Base-by-base conservation (phyloP, 2,329 filamentous ascomycete genomes). In the Epichloe hybrida region DNA sequence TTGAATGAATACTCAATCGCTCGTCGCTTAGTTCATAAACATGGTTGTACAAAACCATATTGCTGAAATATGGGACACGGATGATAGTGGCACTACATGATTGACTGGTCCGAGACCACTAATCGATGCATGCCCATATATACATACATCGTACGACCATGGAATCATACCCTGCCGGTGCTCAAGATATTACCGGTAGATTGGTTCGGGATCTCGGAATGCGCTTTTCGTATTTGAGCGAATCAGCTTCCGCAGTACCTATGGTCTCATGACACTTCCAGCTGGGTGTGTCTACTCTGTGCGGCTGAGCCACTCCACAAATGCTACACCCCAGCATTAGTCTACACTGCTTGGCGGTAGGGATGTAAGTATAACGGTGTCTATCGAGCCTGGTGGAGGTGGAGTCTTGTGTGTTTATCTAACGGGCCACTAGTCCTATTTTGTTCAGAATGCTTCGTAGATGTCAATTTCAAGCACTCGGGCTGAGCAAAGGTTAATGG, bases 131-230 rank as follows among this genome's bases (percentile, higher is more conserved):
- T 37, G 47, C 41, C 46, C 34, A 46, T 23, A 34, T 2, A 23
- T 23, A 23, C 35, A 34, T n/a, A n/a, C n/a, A n/a, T n/a, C n/a
- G 15, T 43, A 27, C 15, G 31, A 17, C 17, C 48, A 39, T 43
- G 23, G 36, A 40, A 40, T 40, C 36, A 43, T n/a, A 40, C 34
- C 27, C 41, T 52, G 41, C 39, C 46, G 34, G 27, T 47, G 48
- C 21, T 50, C 31, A 39, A 21, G 34, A 41, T 44, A 52, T 27
- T 53, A 53, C 52, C 52, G 52, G 45, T 46, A 51, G 52, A 51
- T 40, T 53, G 52, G 52, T 50, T 51, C 52, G 52, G 52, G 17
- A 53, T 46, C 45, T 51, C 45, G 45, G 48, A 43, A 43, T 50
- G 46, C 23, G 36, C 35, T 23, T 35, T 53, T 51, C 52, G 49